Evolutionary conservation across 2,329 filamentous ascomycete genomes (phyloP), one percentile per base, ranked within the genome.

Genomic region (Colletotrichum sp.): DNA sequence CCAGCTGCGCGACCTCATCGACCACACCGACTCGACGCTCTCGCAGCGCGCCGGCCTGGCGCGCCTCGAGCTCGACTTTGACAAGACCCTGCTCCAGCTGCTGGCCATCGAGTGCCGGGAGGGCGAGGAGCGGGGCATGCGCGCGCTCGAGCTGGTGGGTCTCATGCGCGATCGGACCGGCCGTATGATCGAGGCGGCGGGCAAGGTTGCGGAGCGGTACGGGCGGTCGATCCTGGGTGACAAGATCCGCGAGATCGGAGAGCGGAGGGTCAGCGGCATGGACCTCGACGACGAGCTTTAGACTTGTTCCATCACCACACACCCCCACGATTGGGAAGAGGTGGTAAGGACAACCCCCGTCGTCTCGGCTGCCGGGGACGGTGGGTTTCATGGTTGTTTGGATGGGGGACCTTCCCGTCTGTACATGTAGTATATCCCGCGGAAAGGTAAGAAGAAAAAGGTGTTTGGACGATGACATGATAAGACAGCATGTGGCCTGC

Each of bases 101-200:
- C 88, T 99, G 81, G 96, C 95, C 4, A 88, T 94, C 8, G 97
- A 99, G 87, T 99, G 97, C 83, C 92, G 96, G 75, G 95, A 97
- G 79, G 95, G 96, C 60, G 97, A 99, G 84, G 96, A 99, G 78
- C 90, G 94, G 34, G 96, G 96, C 8, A 98, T 98, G 95, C 95
- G 96, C 79, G 96, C 96, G 1, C 87, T 99, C 43, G 98, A 99
- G 86, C 91, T 99, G 80, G 97, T 98, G 34, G 89, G 91, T 77
- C 88, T 99, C 81, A 94, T 99, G 93, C 91, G 91, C 60, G 96
- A 99, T 86, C 89, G 92, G 61, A 94, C 92, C 76, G 96, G 96
- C 21, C 93, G 94, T 83, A 98, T 98, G 95, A 85, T 98, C 74
- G 96, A 98, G 83, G 94, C 96, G 6, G 97, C 97, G 2, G 92